Percentiles rank a stretch among this genome's conserved stretches.
These are phyloP conservation scores for Fusarium sp. DNA, from an alignment of 2,329 filamentous ascomycete species.

Conservation along the genomic window DNA sequence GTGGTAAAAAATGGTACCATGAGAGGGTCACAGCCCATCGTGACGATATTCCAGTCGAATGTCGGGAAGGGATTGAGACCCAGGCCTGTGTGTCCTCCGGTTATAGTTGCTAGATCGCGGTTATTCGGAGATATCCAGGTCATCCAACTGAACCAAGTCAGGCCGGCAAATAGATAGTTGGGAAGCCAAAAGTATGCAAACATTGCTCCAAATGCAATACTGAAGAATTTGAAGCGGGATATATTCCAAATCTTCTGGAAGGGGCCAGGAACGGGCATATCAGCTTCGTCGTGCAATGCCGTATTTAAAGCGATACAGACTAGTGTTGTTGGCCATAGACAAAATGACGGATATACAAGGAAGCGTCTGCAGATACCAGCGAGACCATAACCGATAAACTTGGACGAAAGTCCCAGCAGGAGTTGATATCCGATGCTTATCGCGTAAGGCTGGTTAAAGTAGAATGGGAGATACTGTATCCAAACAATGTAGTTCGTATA, in stretches of 20 bases:
- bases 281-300: constrained; percentile 57
- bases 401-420: constrained; percentile 59
- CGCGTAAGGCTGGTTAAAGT: constrained; percentile 62
- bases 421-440: constrained; percentile 61
- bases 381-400: constrained; percentile 66
- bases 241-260: constrained; percentile 52
- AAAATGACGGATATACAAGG: constrained; percentile 62
- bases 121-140: constrained; percentile 62
- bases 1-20: constrained; percentile 52
- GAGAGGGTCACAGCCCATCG: constrained; percentile 47
- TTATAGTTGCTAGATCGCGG: constrained; percentile 49
- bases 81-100: constrained; percentile 51
- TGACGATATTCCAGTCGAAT: constrained; percentile 56
- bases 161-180: constrained; percentile 59
- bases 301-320: constrained; percentile 61
- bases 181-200: constrained; percentile 66
- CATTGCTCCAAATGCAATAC: constrained; percentile 55
- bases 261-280: constrained; percentile 39
- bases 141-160: constrained; percentile 62
- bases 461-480: constrained; percentile 59
- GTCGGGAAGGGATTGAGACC: constrained; percentile 54
- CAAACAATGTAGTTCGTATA: constrained; percentile 62
- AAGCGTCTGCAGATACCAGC: constrained; percentile 61
- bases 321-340: constrained; percentile 64
- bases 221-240: constrained; percentile 60